phyloP scores from a whole-genome alignment of 23 red algal species.

The Gracilaria gracilis region DNA sequence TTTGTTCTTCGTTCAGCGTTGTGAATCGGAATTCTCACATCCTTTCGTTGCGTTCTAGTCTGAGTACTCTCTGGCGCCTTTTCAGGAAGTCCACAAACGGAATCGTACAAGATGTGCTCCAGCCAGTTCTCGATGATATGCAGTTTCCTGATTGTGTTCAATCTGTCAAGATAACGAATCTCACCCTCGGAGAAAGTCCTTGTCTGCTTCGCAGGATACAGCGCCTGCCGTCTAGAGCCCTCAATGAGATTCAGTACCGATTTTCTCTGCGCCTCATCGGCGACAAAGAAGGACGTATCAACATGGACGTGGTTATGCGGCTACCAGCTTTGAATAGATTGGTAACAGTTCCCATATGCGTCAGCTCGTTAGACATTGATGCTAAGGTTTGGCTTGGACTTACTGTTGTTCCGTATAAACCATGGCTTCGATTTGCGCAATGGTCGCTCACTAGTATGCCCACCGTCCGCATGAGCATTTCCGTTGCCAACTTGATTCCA shows the following conservation, averaged over 20 bases:
- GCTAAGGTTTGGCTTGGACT: slow-evolving; percentile 69
- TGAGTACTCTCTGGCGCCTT: slow-evolving; percentile 71
- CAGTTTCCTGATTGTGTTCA: slow-evolving; percentile 59
- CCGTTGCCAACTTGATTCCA: slow-evolving; percentile 44
- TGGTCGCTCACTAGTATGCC: slow-evolving; percentile 68
- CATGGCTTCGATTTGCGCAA: slow-evolving; percentile 51
- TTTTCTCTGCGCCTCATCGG: slow-evolving; percentile 51
- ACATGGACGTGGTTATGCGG: slow-evolving; percentile 29
- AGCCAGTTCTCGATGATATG: slow-evolving; percentile 61
- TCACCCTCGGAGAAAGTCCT: slow-evolving; percentile 57
- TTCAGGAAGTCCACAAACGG: slow-evolving; percentile 65
- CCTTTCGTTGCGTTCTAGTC: not conserved
- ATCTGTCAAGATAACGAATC: slow-evolving; percentile 37
- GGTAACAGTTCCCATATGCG: slow-evolving; percentile 38
- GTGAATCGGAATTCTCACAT: not conserved
- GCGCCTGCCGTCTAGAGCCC: slow-evolving; percentile 63
- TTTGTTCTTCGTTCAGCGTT: not conserved
- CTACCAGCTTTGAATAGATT: not conserved
- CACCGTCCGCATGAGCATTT: slow-evolving; percentile 39
- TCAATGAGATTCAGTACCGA: slow-evolving; percentile 62
- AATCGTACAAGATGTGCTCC: slow-evolving; percentile 36
- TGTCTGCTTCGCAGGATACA: slow-evolving; percentile 59
- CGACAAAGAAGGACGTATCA: slow-evolving; percentile 46
- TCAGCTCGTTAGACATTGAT: slow-evolving; percentile 56
- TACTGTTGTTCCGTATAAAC: slow-evolving; percentile 51